Evolutionary conservation across 2,329 filamentous ascomycete species (phyloP), one percentile per base, ranked within the genome.

Genomic region (Coleophoma cylindrospora): DNA sequence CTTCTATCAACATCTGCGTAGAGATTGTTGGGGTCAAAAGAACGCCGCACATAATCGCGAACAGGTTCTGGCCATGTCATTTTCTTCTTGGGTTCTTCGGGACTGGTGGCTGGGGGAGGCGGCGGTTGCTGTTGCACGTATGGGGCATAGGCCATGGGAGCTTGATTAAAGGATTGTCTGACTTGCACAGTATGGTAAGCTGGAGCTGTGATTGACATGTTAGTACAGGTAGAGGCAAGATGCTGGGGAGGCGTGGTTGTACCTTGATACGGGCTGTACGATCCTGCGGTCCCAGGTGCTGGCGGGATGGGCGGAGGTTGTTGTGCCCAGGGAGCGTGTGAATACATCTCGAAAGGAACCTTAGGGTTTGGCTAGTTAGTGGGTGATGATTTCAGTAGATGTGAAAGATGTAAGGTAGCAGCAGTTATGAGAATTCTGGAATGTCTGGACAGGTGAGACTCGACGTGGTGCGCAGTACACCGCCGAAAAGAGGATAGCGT

Each of bases 11-110:
- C 80, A 37, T 79, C 77, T 5, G 77, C 62, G 54, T 87, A 77
- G 57, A 84, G 74, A 64, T 91, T 88, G 51, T 83, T 80, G 22
- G 83, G 80, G 46, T 88, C 83, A 66, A 97, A 97, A 22, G 91
- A 91, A 63, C 91, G 84, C 63, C 91, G 86, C 33, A 97, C 92
- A 71, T 96, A 97, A 57, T 79, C 76, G 60, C 91, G 87, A 53
- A 97, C 89, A n/a, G 86, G 81, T 40, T 81, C 74, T 33, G 91
- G 85, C 86, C 90, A 97, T 60, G 87, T 82, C 61, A 86, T 84
- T 72, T 86, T 66, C 55, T 63, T 64, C 41, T 71, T 71, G 67
- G 59, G 52, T 65, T 59, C 41, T 63, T 54, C 53, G 60, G 57
- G 51, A 65, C 54, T 55, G 64, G 57, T 51, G 51, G 58, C 58